Conservation (phyloP, 2,329 filamentous ascomycete genomes). For the Apiospora rasikravindrae region DNA sequence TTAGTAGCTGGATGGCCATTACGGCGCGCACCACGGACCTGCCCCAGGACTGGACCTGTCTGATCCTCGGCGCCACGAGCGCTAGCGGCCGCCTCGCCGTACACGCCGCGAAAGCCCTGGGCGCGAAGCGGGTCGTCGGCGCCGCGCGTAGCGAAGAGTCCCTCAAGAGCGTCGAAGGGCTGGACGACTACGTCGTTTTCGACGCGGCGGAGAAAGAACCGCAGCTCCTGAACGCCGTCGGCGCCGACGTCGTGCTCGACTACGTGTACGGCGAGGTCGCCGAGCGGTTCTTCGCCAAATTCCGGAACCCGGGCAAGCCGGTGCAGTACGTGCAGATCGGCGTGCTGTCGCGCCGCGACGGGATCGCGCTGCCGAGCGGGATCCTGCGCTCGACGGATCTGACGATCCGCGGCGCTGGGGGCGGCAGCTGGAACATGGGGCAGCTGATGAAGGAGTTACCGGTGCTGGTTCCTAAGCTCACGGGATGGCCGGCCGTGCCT, state of each 20-base stretch:
- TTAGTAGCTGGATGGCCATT: conserved; percentile 64
- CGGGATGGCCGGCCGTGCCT: conserved; percentile 37
- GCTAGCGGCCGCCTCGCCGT: conserved; percentile 58
- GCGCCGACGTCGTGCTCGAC: conserved; percentile 61
- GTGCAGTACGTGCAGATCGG: conserved; percentile 62
- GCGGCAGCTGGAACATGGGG: conserved; percentile 47
- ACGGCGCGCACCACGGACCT: conserved; percentile 47
- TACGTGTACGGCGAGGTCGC: conserved; percentile 59
- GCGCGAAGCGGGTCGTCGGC: conserved; percentile 56
- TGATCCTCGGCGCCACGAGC: conserved; percentile 59
- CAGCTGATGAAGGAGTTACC: conserved; percentile 38
- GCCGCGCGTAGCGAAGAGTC: conserved; percentile 53
- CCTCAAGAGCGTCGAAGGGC: conserved; percentile 44
- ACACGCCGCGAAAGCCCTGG: conserved; percentile 51
- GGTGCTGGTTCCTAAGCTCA: conserved; percentile 37
- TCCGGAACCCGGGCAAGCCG: conserved; percentile 44
- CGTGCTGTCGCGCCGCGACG: conserved; percentile 43
- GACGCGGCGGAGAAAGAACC: conserved; percentile 40
- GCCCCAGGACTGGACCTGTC: conserved; percentile 49
- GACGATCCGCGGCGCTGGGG: conserved; percentile 51
- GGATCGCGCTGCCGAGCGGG: conserved; percentile 46
- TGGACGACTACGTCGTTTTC: conserved; percentile 54
- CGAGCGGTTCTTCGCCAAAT: conserved; percentile 45
- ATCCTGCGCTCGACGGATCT: conserved; percentile 55
- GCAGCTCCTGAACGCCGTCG: conserved; percentile 44